Evolutionary conservation across 306 rosid species (phyloP).

Genomic region (Erythrophleum fordii): DNA sequence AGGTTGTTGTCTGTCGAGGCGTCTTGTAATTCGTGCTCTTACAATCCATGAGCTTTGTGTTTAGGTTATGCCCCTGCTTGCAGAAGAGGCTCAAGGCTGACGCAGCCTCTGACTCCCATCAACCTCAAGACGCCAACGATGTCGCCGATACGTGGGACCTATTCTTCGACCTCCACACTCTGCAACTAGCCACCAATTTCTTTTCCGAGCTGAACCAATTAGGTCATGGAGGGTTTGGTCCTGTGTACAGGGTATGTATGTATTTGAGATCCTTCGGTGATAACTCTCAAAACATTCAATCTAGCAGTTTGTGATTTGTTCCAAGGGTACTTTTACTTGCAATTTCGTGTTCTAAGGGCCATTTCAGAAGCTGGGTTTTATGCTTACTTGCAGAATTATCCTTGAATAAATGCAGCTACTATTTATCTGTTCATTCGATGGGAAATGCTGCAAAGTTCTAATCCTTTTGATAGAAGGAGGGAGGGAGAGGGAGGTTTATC

Average conservation of each 20-base stretch:
- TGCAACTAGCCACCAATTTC: conserved; percentile 64
- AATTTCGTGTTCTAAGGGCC: background rate
- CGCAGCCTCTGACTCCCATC: background rate
- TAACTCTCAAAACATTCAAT: background rate
- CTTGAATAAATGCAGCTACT: background rate
- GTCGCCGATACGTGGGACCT: conserved; percentile 37
- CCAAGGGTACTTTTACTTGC: background rate
- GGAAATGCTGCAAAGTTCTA: background rate
- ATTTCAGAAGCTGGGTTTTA: background rate
- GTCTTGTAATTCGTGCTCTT: background rate
- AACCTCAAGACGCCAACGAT: conserved; percentile 30
- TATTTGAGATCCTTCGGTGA: background rate
- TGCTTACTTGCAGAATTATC: background rate
- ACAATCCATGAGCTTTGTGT: conserved; percentile 44
- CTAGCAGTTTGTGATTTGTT: background rate
- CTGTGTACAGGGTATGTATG: conserved; percentile 62
- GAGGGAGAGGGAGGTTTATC: background rate
- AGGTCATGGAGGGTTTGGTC: conserved; percentile 80
- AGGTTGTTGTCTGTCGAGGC: background rate
- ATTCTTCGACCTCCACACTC: conserved; percentile 54
- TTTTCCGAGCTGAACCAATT: conserved; percentile 70
- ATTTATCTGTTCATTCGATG: background rate
- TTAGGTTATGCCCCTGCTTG: conserved; percentile 45
- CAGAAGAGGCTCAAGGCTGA: conserved; percentile 24
- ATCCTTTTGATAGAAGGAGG: background rate